Base-by-base conservation (phyloP, 2,329 filamentous ascomycete genomes). In the Aspergillus puulaauensis region DNA sequence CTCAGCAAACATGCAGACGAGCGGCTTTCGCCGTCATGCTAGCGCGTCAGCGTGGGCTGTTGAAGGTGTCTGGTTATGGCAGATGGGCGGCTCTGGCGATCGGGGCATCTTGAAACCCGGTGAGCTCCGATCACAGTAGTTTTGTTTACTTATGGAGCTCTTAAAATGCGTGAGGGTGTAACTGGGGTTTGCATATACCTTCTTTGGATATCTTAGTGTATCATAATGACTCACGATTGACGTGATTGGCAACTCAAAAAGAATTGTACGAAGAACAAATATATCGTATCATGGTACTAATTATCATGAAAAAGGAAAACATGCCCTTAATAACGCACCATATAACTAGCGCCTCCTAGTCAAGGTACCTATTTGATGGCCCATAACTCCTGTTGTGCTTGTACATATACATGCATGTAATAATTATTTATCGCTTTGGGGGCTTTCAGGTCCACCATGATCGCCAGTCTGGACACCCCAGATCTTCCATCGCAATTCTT, bases 11-110 rank as follows among this genome's bases (percentile, higher is more conserved):
- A 19, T 19, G 4, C n/a, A 37, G 4, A 19, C 8, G 21, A 33
- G 68, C 6, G 66, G 71, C 6, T 66, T 76, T 59, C 74, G 75
- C 6, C 70, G 87, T 0, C 93, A 97, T 79, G 79, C 89, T 58
- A 93, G 91, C 57, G 91, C 90, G 50, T 85, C 87, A 67, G 88
- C 89, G 0, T 96, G 93, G 80, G 93, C 93, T 11, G 87, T 89
- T 3, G 93, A 98, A 73, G 93, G 92, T 1, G 77, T 97, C 15
- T 97, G 93, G 93, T 74, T 96, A 60, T 93, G 91, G 91, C 64
- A 89, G 81, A 70, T 89, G 81, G 90, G 90, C 70, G 85, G 76
- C 75, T 81, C 78, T 74, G 72, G 75, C 23, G 75, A 77, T 60
- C 66, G 75, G 50, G 73, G 75, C 1, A 63, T 79, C 5, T 59